Evolutionary conservation across 2,329 filamentous ascomycete genomes (phyloP).

Genomic region (Botrytis paeoniae): DNA sequence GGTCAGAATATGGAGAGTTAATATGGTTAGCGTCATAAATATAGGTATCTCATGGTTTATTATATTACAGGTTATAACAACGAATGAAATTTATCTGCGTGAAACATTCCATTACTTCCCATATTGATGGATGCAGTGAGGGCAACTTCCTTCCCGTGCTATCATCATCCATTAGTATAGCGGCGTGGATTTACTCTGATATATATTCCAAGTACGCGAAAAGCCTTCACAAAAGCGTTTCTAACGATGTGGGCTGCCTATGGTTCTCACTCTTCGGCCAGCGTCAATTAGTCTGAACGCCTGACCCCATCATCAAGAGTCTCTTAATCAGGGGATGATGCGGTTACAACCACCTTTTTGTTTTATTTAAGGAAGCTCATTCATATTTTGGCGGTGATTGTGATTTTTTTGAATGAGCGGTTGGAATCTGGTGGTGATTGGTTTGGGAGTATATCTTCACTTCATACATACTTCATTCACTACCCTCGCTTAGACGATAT

Average conservation of each 20-base stretch:
- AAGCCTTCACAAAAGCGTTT: conserved; percentile 2
- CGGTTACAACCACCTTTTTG: background rate
- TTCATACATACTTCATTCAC: background rate
- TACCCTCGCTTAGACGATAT: background rate
- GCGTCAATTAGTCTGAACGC: background rate
- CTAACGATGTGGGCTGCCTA: background rate
- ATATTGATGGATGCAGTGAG: background rate
- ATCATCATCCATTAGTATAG: background rate
- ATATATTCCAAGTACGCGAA: background rate
- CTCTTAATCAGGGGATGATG: conserved; percentile 2
- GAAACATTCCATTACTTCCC: background rate
- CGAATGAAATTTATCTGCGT: background rate
- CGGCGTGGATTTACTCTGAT: background rate
- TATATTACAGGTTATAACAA: background rate
- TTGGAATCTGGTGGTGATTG: background rate
- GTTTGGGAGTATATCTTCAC: background rate
- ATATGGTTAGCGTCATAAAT: too few relatives aligned
- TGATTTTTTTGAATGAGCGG: background rate
- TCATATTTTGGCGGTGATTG: background rate
- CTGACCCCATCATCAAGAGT: conserved; percentile 7
- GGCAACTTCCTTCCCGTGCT: background rate
- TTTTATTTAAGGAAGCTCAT: background rate
- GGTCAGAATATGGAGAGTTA: too few relatives aligned
- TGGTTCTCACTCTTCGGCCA: conserved; percentile 7
- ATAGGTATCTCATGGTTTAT: too few relatives aligned